Evolutionary conservation across 495 filamentous ascomycete species (phyloP).

Genomic region (Penicillium egyptiacum): DNA sequence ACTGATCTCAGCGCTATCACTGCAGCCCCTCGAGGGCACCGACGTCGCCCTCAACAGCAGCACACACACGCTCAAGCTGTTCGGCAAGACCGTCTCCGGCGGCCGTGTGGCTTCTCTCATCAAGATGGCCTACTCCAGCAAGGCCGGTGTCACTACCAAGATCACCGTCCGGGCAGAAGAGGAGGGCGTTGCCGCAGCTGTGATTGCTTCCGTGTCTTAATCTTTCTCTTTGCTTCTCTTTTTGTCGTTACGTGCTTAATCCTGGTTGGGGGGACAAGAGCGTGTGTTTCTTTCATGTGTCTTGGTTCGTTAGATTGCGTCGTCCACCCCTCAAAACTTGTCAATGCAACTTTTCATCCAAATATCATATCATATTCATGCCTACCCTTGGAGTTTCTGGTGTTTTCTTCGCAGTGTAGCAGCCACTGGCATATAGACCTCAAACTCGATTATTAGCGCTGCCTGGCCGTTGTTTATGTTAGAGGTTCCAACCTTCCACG

Average conservation of each 20-base stretch:
- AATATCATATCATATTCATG: constrained; percentile 13
- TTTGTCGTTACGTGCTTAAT: constrained; percentile 13
- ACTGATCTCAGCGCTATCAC: constrained; percentile 77
- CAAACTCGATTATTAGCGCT: not conserved
- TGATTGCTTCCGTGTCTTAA: constrained; percentile 83
- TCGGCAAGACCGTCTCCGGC: constrained; percentile 91
- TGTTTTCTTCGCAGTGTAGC: not conserved
- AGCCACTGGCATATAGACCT: not conserved
- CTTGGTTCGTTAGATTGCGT: constrained; percentile 11
- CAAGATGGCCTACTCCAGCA: constrained; percentile 90
- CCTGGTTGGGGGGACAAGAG: constrained; percentile 13
- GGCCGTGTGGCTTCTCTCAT: constrained; percentile 85
- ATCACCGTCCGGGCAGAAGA: constrained; percentile 88
- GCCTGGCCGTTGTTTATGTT: not conserved
- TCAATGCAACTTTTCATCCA: constrained; percentile 12
- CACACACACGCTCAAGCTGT: constrained; percentile 92
- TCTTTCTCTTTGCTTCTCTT: constrained; percentile 21
- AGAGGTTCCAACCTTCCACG: not conserved
- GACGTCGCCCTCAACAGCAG: constrained; percentile 83
- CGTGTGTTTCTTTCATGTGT: constrained; percentile 15
- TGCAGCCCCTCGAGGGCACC: constrained; percentile 92
- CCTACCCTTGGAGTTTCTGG: not conserved
- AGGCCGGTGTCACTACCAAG: constrained; percentile 92
- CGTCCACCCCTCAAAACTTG: constrained; percentile 6
- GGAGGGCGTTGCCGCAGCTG: constrained; percentile 80